Conservation (phyloP, 441 rosid species). For the Arabidopsis hybrid region DNA sequence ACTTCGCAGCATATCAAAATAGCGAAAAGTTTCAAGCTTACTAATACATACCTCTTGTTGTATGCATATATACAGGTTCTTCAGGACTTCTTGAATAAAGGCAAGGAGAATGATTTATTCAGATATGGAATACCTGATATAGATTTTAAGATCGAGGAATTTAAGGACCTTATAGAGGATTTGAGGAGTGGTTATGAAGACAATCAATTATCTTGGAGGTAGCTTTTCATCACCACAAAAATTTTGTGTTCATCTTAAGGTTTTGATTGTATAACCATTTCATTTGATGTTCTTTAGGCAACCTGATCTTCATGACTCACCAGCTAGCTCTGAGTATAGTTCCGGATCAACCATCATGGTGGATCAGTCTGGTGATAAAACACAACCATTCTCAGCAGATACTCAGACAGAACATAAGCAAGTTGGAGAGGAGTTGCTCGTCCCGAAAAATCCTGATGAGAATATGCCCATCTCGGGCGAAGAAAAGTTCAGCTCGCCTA, state of each 20-base stretch:
- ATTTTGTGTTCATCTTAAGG: conserved; percentile 1
- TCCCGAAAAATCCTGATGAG: conserved; percentile 46
- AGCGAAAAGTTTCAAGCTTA: not conserved
- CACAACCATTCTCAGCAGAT: conserved; percentile 50
- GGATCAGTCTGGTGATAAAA: conserved; percentile 53
- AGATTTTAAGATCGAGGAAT: conserved; percentile 80
- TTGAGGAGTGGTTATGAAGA: conserved; percentile 69
- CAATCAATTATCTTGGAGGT: conserved; percentile 87
- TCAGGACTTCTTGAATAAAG: conserved; percentile 72
- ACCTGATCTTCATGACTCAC: conserved; percentile 88
- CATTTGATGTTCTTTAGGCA: conserved; percentile 58
- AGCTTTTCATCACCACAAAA: not conserved
- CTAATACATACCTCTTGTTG: conserved; percentile 6
- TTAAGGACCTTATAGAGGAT: conserved; percentile 79
- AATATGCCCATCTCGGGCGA: conserved; percentile 59
- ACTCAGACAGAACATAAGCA: conserved; percentile 48
- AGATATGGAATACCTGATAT: conserved; percentile 58
- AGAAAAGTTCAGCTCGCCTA: conserved; percentile 77
- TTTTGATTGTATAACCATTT: conserved; percentile 24
- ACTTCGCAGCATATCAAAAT: not conserved
- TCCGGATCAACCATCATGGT: conserved; percentile 76
- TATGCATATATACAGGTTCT: conserved; percentile 63
- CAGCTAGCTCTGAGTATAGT: conserved; percentile 89
- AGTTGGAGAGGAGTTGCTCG: conserved; percentile 50
- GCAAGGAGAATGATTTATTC: conserved; percentile 68